phyloP scores from a whole-genome alignment of 2,329 filamentous ascomycete genomes.

The Colletotrichum limetticola region DNA sequence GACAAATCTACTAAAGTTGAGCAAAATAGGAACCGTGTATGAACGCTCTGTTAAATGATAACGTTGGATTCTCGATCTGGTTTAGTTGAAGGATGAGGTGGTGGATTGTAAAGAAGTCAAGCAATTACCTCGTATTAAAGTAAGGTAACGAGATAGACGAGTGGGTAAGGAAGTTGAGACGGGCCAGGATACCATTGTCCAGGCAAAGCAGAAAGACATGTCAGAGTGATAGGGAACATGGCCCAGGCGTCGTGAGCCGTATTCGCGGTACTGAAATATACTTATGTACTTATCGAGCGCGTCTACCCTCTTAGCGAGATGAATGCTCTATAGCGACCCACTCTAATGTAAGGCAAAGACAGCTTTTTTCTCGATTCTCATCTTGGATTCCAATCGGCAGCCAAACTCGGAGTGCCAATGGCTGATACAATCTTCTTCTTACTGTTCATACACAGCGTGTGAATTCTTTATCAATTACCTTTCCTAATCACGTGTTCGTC shows the following conservation, averaged over 20 bases:
- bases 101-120: background rate
- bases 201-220: background rate
- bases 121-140: too few relatives aligned
- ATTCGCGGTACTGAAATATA: background rate
- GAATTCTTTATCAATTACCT: background rate
- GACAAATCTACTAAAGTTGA: background rate
- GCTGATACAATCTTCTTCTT: background rate
- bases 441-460: background rate
- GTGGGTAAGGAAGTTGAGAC: background rate
- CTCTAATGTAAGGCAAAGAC: constrained; percentile 26
- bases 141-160: background rate
- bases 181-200: background rate
- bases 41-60: background rate
- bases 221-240: background rate
- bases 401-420: constrained; percentile 3
- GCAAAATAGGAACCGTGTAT: too few relatives aligned
- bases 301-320: constrained; percentile 17
- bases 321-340: constrained; percentile 18
- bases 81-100: background rate
- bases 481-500: background rate
- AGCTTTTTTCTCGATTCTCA: constrained; percentile 1
- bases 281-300: constrained; percentile 5
- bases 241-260: background rate
- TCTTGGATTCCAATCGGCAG: background rate
- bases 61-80: background rate